A percentile compares a stretch with the other conserved stretches of the same genome.
These are phyloP conservation scores for Flaveria floridana DNA, from an alignment of 140 eudicot genomes.

Conservation along the genomic window DNA sequence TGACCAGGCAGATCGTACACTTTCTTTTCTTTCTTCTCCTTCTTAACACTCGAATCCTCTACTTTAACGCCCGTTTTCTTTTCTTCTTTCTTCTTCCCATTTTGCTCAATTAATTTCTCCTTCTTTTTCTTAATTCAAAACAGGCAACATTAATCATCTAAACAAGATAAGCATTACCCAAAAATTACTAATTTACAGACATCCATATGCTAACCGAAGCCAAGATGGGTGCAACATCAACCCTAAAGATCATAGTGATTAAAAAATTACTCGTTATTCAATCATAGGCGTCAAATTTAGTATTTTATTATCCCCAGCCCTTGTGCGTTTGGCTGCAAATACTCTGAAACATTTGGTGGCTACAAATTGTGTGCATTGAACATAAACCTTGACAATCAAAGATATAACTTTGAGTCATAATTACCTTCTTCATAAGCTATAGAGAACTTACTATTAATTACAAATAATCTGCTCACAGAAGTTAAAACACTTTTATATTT, in stretches of 20 bases:
- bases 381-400: background rate
- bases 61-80: slow-evolving; percentile 44
- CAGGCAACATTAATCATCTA: slow-evolving; percentile 14
- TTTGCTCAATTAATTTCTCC: slow-evolving; percentile 42
- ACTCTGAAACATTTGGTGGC: background rate
- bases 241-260: background rate
- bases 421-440: background rate
- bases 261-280: background rate
- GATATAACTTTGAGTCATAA: background rate
- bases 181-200: slow-evolving; percentile 20
- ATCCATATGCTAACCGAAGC: background rate
- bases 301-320: background rate
- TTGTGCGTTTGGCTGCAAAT: background rate
- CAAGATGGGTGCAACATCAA: slow-evolving; percentile 2
- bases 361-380: background rate
- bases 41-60: slow-evolving; percentile 35
- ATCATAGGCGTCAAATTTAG: background rate
- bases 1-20: slow-evolving; percentile 89
- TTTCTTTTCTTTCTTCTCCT: slow-evolving; percentile 59
- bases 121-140: slow-evolving; percentile 43
- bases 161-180: slow-evolving; percentile 10
- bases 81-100: slow-evolving; percentile 52
- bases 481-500: background rate
- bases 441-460: background rate
- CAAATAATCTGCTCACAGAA: background rate